Conservation (phyloP, 495 filamentous ascomycete genomes). For the Viridothelium virens region DNA sequence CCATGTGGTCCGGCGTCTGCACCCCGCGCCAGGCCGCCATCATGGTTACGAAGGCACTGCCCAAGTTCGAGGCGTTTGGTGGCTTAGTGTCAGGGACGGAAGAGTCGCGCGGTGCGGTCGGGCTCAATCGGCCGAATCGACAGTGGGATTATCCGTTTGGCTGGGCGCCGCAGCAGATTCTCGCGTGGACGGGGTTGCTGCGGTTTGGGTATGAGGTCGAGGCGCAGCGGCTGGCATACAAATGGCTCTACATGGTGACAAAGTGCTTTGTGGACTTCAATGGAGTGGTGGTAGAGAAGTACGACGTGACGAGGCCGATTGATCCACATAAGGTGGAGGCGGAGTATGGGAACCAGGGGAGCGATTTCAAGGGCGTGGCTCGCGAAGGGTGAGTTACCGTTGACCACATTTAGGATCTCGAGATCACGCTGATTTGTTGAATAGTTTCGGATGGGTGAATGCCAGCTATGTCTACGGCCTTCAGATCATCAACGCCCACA, state of each 20-base stretch:
- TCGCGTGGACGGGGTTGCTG: slow-evolving; percentile 86
- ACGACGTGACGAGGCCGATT: slow-evolving; percentile 83
- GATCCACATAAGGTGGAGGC: slow-evolving; percentile 89
- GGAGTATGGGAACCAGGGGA: slow-evolving; percentile 94
- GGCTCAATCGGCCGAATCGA: slow-evolving; percentile 76
- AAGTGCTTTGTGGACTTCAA: slow-evolving; percentile 97
- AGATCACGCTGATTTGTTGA: slow-evolving; percentile 27
- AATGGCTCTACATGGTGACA: slow-evolving; percentile 95
- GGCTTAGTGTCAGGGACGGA: slow-evolving; percentile 86
- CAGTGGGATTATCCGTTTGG: slow-evolving; percentile 99
- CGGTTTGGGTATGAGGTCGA: slow-evolving; percentile 87
- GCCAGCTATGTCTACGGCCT: slow-evolving; percentile 90
- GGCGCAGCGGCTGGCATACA: slow-evolving; percentile 79
- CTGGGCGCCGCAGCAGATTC: slow-evolving; percentile 97
- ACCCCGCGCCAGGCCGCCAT: slow-evolving; percentile 68
- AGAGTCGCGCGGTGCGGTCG: slow-evolving; percentile 70
- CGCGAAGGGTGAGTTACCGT: slow-evolving; percentile 70
- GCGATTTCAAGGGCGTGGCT: slow-evolving; percentile 87
- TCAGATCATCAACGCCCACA: slow-evolving; percentile 72
- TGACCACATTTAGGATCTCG: slow-evolving; percentile 4
- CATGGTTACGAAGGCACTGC: slow-evolving; percentile 69
- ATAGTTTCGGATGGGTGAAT: slow-evolving; percentile 97
- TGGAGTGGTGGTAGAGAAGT: slow-evolving; percentile 96
- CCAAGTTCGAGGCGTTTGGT: slow-evolving; percentile 76
- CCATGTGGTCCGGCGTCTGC: slow-evolving; percentile 86